phyloP scores from a whole-genome alignment of 2,329 filamentous ascomycete species.

The Achaetomium macrosporum region DNA sequence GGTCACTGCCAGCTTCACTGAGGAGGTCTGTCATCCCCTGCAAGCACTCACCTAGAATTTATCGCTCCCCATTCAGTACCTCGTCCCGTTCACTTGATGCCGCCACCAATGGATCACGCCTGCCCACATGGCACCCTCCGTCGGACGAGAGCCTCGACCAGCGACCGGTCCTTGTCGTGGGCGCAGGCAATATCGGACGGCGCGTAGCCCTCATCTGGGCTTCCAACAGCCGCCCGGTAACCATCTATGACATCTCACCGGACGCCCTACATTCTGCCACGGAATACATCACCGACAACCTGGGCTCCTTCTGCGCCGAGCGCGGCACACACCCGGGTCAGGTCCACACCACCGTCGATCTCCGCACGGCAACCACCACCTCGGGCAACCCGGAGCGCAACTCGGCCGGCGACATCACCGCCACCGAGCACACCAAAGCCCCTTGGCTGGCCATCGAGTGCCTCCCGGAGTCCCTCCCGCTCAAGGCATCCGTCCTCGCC shows the following conservation, averaged over 20 bases:
- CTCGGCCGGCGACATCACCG: slow-evolving; percentile 9
- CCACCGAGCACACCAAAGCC: slow-evolving; percentile 14
- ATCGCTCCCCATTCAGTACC: slow-evolving; percentile 3
- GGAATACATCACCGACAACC: slow-evolving; percentile 31
- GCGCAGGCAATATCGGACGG: slow-evolving; percentile 36
- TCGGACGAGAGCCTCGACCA: slow-evolving; percentile 26
- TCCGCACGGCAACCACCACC: slow-evolving; percentile 21
- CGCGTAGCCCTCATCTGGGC: slow-evolving; percentile 33
- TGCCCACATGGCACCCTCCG: slow-evolving; percentile 23
- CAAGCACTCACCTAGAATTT: background rate
- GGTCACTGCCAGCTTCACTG: background rate
- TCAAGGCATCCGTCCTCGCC: slow-evolving; percentile 28
- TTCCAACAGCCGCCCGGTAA: slow-evolving; percentile 27
- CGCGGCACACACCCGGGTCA: slow-evolving; percentile 27
- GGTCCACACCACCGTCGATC: slow-evolving; percentile 23
- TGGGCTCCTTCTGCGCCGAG: slow-evolving; percentile 28
- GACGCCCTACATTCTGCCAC: slow-evolving; percentile 25
- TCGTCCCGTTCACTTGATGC: background rate
- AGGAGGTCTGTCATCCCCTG: background rate
- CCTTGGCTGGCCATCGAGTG: slow-evolving; percentile 32
- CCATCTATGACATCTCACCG: slow-evolving; percentile 26
- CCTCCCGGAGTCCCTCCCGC: slow-evolving; percentile 28
- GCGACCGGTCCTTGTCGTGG: slow-evolving; percentile 36
- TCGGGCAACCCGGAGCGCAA: slow-evolving; percentile 8
- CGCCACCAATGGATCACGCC: background rate